Percentiles rank a stretch among this genome's conserved stretches.
These are phyloP conservation scores for Penicillium palitans DNA, from an alignment of 2,329 filamentous ascomycete species.

Conservation along the genomic window DNA sequence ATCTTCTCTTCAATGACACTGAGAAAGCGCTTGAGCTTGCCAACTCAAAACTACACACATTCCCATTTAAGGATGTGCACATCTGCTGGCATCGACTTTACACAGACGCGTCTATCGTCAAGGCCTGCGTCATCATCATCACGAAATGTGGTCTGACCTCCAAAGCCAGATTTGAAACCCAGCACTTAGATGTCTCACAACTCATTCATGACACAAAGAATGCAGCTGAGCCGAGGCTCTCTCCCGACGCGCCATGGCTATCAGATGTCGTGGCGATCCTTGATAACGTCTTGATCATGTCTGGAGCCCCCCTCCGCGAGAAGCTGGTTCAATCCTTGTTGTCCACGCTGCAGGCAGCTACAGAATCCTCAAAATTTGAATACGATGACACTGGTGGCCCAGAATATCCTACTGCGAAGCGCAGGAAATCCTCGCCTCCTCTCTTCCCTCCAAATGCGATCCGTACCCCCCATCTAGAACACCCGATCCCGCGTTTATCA, in stretches of 20 bases:
- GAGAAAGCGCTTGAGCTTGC: constrained; percentile 51
- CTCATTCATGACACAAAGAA: constrained; percentile 20
- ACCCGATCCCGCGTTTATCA: constrained; percentile 43
- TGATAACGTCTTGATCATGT: constrained; percentile 74
- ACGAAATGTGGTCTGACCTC: constrained; percentile 22
- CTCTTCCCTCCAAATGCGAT: constrained; percentile 37
- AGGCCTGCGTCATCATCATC: constrained; percentile 40
- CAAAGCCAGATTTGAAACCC: neutral
- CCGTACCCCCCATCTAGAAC: constrained; percentile 36
- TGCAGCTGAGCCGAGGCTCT: constrained; percentile 18
- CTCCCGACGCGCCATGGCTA: constrained; percentile 47
- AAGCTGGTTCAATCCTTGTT: constrained; percentile 42
- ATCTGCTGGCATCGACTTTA: constrained; percentile 59
- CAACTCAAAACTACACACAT: constrained; percentile 55
- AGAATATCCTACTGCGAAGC: constrained; percentile 25
- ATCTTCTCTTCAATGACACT: constrained; percentile 34
- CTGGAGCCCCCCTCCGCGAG: constrained; percentile 63
- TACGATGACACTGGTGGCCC: constrained; percentile 1
- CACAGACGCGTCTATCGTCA: constrained; percentile 56
- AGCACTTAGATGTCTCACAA: constrained; percentile 6
- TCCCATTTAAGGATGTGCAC: constrained; percentile 58
- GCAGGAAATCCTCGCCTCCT: constrained; percentile 33
- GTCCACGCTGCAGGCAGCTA: constrained; percentile 30
- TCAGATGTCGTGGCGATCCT: constrained; percentile 63
- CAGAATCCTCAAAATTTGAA: constrained; percentile 3